Evolutionary conservation across 2,329 filamentous ascomycete genomes (phyloP).

Genomic region (Venturia oleaginea): DNA sequence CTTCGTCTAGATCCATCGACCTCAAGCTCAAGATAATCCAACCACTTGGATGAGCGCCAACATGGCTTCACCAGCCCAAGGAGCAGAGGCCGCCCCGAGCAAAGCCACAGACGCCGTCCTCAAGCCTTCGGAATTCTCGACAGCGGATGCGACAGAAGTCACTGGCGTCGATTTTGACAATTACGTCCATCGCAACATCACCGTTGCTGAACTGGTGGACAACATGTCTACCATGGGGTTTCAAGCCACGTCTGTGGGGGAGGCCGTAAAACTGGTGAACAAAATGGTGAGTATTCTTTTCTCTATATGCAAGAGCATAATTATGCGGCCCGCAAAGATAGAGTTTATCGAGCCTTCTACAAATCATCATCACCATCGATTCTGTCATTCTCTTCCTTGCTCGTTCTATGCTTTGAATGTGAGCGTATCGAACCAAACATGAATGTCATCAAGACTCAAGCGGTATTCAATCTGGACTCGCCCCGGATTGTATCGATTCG

Average conservation of each 20-base stretch:
- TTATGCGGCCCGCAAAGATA: no score
- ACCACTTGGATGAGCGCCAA: background rate
- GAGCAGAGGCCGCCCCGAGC: constrained; percentile 4
- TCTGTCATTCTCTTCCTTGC: no score
- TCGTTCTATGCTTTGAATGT: no score
- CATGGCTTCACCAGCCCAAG: constrained; percentile 2
- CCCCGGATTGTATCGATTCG: no score
- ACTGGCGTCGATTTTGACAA: constrained; percentile 89
- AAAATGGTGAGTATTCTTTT: constrained; percentile 60
- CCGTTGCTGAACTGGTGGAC: constrained; percentile 72
- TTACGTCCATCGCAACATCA: constrained; percentile 64
- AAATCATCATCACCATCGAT: no score
- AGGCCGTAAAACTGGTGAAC: constrained; percentile 87
- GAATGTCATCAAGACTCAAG: no score
- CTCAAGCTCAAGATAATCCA: background rate
- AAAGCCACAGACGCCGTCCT: constrained; percentile 67
- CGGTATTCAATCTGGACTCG: no score
- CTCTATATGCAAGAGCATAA: background rate
- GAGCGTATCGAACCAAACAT: no score
- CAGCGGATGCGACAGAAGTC: constrained; percentile 68
- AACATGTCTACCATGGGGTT: constrained; percentile 84
- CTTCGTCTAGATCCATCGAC: background rate
- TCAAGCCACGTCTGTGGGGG: constrained; percentile 70
- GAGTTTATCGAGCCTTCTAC: no score
- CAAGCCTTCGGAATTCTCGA: constrained; percentile 73